Evolutionary conservation across 371 early-diverging fungal genomes (phyloP).

Genomic region (Syncephalastrum sp.): DNA sequence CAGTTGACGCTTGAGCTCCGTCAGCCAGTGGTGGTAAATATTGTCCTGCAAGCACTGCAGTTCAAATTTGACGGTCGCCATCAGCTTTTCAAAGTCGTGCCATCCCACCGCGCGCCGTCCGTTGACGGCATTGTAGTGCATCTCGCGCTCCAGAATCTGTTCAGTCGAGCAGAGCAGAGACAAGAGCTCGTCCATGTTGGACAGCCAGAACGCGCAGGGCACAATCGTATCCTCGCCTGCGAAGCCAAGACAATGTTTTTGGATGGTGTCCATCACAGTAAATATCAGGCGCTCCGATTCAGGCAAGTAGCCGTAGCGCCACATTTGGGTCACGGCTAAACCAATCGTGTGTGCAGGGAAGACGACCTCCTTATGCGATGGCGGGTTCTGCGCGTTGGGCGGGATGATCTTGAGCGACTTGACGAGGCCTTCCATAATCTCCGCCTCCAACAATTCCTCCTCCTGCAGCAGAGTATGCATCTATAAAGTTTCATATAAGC

Average conservation of each 20-base stretch:
- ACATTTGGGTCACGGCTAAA: conserved; percentile 81
- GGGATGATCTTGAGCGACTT: conserved; percentile 85
- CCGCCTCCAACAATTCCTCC: conserved; percentile 79
- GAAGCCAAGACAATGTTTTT: conserved; percentile 66
- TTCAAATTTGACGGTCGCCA: conserved; percentile 65
- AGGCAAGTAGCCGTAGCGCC: conserved; percentile 77
- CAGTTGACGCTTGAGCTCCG: conserved; percentile 90
- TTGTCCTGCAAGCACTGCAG: conserved; percentile 68
- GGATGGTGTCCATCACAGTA: conserved; percentile 86
- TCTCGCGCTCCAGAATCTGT: conserved; percentile 45
- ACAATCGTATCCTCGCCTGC: conserved; percentile 61
- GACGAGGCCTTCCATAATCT: conserved; percentile 86
- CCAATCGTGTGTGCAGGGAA: conserved; percentile 95
- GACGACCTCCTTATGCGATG: conserved; percentile 81
- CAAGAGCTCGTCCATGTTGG: conserved; percentile 91
- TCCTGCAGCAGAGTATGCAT: conserved; percentile 54
- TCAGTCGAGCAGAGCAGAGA: conserved; percentile 57
- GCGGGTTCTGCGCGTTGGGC: conserved; percentile 80
- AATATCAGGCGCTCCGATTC: conserved; percentile 82
- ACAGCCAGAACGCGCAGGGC: conserved; percentile 87
- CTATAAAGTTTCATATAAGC: conserved; percentile 11
- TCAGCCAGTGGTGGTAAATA: conserved; percentile 83
- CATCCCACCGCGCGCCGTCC: conserved; percentile 50
- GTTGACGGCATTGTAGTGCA: conserved; percentile 41
- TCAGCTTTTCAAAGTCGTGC: conserved; percentile 63